phyloP scores from a whole-genome alignment of 2,329 filamentous ascomycete genomes.

The Aspergillus transmontanensis region DNA sequence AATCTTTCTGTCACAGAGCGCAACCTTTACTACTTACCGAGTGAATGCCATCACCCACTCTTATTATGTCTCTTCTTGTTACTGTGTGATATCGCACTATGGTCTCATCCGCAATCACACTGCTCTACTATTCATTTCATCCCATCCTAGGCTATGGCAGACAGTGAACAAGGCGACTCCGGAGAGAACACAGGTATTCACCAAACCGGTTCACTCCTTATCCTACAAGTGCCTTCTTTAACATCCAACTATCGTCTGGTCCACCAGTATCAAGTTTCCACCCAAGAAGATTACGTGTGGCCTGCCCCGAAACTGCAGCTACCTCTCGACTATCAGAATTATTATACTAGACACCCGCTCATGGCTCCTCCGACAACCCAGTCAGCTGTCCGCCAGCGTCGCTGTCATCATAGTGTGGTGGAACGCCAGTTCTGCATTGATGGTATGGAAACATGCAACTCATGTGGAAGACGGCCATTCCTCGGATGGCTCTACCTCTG shows the following conservation, averaged over 20 bases:
- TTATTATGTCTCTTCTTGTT: neutral
- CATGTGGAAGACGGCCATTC: constrained; percentile 58
- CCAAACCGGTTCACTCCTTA: neutral
- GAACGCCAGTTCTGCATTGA: constrained; percentile 59
- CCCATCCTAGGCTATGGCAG: constrained; percentile 2
- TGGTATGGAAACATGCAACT: constrained; percentile 56
- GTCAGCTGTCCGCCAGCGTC: neutral
- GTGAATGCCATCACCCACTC: neutral
- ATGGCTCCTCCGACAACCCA: neutral
- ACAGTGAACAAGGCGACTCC: neutral
- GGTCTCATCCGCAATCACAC: neutral
- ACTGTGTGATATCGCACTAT: too few species aligned
- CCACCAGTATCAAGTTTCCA: neutral
- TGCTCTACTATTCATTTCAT: neutral
- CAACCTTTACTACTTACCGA: neutral
- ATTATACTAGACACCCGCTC: neutral
- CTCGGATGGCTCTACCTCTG: constrained; percentile 77
- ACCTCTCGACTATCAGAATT: neutral
- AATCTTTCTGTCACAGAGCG: neutral
- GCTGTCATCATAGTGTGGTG: constrained; percentile 62
- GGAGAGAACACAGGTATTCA: neutral
- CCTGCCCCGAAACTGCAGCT: neutral
- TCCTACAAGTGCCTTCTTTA: constrained; percentile 8
- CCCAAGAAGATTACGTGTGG: neutral
- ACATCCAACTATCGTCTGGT: neutral